Conservation (phyloP, 345 rosid genomes). For the Chamaenerion angustifolium region DNA sequence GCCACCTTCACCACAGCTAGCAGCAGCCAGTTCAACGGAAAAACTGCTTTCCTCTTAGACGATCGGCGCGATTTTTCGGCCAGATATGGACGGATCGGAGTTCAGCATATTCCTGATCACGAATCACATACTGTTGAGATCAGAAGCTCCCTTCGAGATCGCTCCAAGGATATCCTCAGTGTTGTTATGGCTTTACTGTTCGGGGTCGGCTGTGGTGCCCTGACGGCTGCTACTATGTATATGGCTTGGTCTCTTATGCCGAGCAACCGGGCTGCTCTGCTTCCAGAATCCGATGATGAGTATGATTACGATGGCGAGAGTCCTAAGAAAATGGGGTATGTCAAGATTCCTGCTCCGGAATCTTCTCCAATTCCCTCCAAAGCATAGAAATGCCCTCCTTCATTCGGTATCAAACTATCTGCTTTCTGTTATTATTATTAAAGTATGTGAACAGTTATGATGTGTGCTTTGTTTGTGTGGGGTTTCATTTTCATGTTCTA, state of each 20-base stretch:
- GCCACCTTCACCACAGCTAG: no score
- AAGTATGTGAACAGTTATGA: no score
- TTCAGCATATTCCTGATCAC: no score
- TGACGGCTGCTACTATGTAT: constrained; percentile 82
- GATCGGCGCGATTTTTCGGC: no score
- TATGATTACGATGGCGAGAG: constrained; percentile 19
- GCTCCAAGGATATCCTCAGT: constrained; percentile 74
- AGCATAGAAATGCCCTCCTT: background rate
- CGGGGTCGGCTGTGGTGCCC: constrained; percentile 92
- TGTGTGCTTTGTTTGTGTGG: no score
- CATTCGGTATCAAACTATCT: no score
- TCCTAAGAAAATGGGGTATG: constrained; percentile 71
- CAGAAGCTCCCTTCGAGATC: constrained; percentile 46
- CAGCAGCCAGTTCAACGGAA: no score
- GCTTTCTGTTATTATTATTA: no score
- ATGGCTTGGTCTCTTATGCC: constrained; percentile 68
- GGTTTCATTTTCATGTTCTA: no score
- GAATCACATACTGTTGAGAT: no score
- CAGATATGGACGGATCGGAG: no score
- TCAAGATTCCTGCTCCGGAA: constrained; percentile 41
- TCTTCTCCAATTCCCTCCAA: constrained; percentile 6
- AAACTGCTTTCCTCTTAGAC: no score
- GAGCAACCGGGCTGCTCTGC: constrained; percentile 22
- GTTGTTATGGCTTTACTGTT: constrained; percentile 74
- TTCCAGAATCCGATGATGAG: constrained; percentile 24